These are phyloP conservation scores for Cerioporus squamosus DNA, from an alignment of 1,284 basidiomycete genomes.

Conservation along the genomic window DNA sequence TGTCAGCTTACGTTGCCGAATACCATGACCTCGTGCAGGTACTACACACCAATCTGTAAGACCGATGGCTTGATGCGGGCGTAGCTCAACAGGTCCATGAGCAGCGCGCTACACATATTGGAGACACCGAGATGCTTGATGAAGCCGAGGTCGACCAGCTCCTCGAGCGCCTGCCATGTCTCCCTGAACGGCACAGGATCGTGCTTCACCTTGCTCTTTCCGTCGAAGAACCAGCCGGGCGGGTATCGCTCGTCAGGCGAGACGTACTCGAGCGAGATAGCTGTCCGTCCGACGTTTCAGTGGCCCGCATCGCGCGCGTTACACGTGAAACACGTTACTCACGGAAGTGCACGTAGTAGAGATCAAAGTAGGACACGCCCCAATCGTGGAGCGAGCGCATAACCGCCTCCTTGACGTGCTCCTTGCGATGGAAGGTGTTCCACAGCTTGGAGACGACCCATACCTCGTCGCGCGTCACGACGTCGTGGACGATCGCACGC, in stretches of 20 bases:
- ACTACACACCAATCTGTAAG: conserved; percentile 29
- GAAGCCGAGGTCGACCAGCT: conserved; percentile 30
- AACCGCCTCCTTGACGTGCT: conserved; percentile 28
- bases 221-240: conserved; percentile 31
- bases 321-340: conserved; percentile 1
- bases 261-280: conserved; percentile 30
- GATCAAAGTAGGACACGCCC: conserved; percentile 32
- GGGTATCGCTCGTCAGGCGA: conserved; percentile 28
- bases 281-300: conserved; percentile 4
- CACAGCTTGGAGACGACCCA: conserved; percentile 35
- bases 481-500: conserved; percentile 42
- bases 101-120: conserved; percentile 29
- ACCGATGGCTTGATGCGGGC: conserved; percentile 30
- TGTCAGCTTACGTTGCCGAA: background rate
- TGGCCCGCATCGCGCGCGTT: background rate
- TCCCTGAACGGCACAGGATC: conserved; percentile 28
- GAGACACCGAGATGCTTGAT: conserved; percentile 31
- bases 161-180: conserved; percentile 33
- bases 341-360: conserved; percentile 34
- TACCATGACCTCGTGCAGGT: background rate
- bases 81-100: conserved; percentile 32
- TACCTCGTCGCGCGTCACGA: conserved; percentile 45
- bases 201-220: conserved; percentile 29
- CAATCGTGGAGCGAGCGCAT: conserved; percentile 30
- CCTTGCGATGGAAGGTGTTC: conserved; percentile 33